A percentile compares a stretch with the other conserved stretches of the same genome.
Evolutionary conservation across 305 asterid genomes (phyloP).

Genomic region (Fraxinus baroniana): DNA sequence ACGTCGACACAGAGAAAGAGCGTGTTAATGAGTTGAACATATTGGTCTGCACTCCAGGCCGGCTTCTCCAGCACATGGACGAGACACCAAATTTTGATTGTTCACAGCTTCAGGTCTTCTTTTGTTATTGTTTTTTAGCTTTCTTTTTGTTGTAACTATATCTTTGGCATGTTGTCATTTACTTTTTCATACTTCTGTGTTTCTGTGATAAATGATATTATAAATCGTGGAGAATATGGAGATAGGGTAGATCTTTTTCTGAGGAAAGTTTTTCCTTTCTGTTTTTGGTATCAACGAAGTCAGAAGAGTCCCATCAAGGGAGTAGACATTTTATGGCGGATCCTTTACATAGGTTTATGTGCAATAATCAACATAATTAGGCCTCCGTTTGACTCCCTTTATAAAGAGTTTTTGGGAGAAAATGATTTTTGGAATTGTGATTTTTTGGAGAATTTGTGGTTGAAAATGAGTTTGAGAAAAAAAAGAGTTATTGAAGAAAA

Average conservation of each 20-base stretch:
- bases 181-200: not conserved
- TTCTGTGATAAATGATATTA: not conserved
- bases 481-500: not conserved
- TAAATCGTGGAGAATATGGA: not conserved
- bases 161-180: not conserved
- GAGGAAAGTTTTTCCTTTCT: not conserved
- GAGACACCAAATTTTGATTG: slow-evolving; percentile 95
- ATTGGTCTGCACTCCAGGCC: slow-evolving; percentile 94
- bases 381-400: not conserved
- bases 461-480: not conserved
- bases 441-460: not conserved
- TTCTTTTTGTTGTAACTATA: not conserved
- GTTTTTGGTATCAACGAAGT: not conserved
- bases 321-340: not conserved
- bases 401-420: not conserved
- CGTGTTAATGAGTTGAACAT: slow-evolving; percentile 75
- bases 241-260: not conserved
- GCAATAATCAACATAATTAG: not conserved
- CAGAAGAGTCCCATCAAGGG: not conserved
- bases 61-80: slow-evolving; percentile 99
- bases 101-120: slow-evolving; percentile 84
- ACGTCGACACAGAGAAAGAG: slow-evolving; percentile 82
- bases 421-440: not conserved
- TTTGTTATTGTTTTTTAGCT: slow-evolving; percentile 18
- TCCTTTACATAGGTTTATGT: not conserved